Conservation (phyloP, 2,329 filamentous ascomycete genomes). For the Dendryphion nanum region DNA sequence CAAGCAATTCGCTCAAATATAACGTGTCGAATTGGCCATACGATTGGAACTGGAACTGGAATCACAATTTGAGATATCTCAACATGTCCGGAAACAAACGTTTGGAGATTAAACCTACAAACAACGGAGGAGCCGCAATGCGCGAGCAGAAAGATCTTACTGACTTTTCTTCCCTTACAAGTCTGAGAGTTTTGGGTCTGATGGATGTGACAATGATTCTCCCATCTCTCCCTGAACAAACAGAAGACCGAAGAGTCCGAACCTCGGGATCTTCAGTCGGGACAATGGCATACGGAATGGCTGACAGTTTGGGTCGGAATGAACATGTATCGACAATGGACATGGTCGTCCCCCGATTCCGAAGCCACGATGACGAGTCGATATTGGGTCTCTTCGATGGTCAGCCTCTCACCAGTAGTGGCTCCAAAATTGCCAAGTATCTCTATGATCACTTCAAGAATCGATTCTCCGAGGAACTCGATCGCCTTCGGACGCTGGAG, state of each 20-base stretch:
- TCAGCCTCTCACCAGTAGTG: conserved; percentile 81
- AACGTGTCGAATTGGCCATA: conserved; percentile 99
- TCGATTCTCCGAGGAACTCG: conserved; percentile 79
- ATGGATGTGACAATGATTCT: conserved; percentile 98
- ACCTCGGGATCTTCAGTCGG: conserved; percentile 96
- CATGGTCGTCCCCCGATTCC: conserved; percentile 89
- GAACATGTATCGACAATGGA: conserved; percentile 96
- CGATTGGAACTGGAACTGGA: conserved; percentile 99
- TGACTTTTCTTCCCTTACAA: conserved; percentile 81
- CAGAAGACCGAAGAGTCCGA: conserved; percentile 88
- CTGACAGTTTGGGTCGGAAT: conserved; percentile 86
- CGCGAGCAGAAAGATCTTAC: conserved; percentile 70
- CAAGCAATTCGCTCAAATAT: conserved; percentile 94
- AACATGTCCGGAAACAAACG: conserved; percentile 97
- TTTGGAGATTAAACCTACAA: conserved; percentile 76
- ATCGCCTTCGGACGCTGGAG: conserved; percentile 68
- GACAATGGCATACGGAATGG: conserved; percentile 93
- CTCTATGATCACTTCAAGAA: conserved; percentile 93
- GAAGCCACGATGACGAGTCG: conserved; percentile 84
- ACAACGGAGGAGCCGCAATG: conserved; percentile 45
- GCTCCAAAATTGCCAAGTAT: conserved; percentile 94
- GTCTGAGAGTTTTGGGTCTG: conserved; percentile 82
- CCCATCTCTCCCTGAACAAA: conserved; percentile 90
- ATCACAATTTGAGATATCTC: conserved; percentile 89
- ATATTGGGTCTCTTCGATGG: conserved; percentile 96